Evolutionary conservation across 163 green algal species (phyloP), one percentile per base, ranked within the genome.

Genomic region (Trebouxia gelatinosa): DNA sequence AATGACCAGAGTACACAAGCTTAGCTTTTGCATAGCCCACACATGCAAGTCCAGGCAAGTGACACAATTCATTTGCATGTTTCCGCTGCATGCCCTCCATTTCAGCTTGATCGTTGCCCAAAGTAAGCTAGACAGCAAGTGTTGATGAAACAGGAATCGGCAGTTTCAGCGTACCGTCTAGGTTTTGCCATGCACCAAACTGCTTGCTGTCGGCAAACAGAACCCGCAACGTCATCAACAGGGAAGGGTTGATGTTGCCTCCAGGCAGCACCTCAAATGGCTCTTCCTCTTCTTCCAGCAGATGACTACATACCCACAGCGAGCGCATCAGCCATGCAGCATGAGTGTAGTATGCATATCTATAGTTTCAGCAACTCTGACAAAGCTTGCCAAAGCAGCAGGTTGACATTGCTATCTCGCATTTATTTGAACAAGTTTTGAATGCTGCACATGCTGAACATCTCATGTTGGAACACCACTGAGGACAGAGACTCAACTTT

Each of bases 211-310:
- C 5, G 0, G 78, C 80, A 48, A 61, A 80, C 39, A 89, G 74
- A n/a, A 89, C 78, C 11, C 74, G 68, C 43, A 87, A 75, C 40
- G 83, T 75, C 5, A 83, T 81, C 48, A 85, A 70, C 32, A 90
- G 78, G 0, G 80, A 71, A 5, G 81, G 67, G 6, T 75, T 81
- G 34, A 93, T 78, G 6, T 81, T 81, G 51, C 80, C 88, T 28
- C 85, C 81, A 31, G 84, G 83, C 13, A 86, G 40, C 61, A 92
- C 67, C 74, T 82, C 78, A 74, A 89, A 90, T 0, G 85, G 85
- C 51, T 93, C 85, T 16, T 77, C 67, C 0, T 88, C 82, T n/a
- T 82, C 78, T 4, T 86, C 80, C 58, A 85, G 40, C 48, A 90
- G 65, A 2, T 88, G 67, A 46, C 77, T 90, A 70, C 80, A 78